Evolutionary conservation across 140 eudicot genomes (phyloP), one percentile per base, ranked within the genome.

Genomic region (Cichorium intybus): DNA sequence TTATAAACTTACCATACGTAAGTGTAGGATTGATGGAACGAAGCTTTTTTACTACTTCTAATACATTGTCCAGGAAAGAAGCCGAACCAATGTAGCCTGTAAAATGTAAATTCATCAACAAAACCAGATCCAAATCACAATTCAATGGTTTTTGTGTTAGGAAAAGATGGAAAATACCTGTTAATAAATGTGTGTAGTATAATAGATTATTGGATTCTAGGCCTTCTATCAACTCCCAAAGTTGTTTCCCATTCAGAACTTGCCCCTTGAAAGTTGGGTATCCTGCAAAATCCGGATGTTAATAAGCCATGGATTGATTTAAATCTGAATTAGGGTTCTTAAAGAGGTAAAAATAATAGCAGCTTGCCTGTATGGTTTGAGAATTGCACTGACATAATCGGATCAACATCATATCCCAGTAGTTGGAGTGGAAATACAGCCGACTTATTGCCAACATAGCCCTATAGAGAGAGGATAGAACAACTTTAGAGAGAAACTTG

Each of bases 351-450:
- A 35, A 62, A 21, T 24, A 60, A 43, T 0, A 24, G 34, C 21
- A 74, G 73, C 94, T 84, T 84, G 83, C 98, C 98, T 81, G 98
- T 92, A 79, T 92, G 98, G 76, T 92, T 92, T 18, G 98, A 92
- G 73, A 92, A 92, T 70, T 92, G 98, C 16, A 92, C 98, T 0
- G 98, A 92, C 81, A 88, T 92, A 43, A 92, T 88, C 0, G 96
- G 98, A 69, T 92, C 98, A 14, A 92, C 98, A 51, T 92, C 98
- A 75, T 85, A 92, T 41, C 98, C 98, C 28, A 92, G 83, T 56
- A 92, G 64, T 62, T 92, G 98, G 33, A 92, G 87, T 48, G 98
- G 96, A 60, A 92, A 92, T 33, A 92, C 98, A 66, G 98, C 98
- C 50, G 98, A 81, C 65, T 92, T 92, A 56, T 92, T 92, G 68